Evolutionary conservation across 305 asterid genomes (phyloP), one percentile per base, ranked within the genome.

Genomic region (Fraxinus dipetala): DNA sequence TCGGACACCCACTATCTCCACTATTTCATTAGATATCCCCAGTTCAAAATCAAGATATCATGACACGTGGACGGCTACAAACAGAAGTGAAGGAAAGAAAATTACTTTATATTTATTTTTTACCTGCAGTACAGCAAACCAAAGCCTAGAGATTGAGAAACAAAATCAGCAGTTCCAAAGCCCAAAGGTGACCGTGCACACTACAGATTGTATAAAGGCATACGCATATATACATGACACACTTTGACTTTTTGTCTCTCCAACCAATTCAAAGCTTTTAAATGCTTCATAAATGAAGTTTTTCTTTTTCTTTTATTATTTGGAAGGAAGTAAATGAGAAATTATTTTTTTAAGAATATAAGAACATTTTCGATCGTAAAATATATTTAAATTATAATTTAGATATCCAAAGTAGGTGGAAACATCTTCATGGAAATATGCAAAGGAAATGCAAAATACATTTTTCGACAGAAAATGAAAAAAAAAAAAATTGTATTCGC

Each of bases 101-200:
- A 59, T 18, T 3, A 7, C 24, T 28, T 26, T 67, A 28, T 28
- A 5, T 26, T 67, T 28, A 10, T 1, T 67, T 26, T 26, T 5
- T 26, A 18, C 74, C 30, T 9, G 31, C 5, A 63, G 70, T 9
- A 6, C 70, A 8, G 28, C 70, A 61, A 22, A 24, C 73, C 35
- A 28, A 65, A 28, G 11, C 36, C 74, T 67, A 9, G 74, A 67
- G 74, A 67, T 8, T 10, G 24, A 4, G 35, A 13, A 28, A 18
- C 2, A n/a, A 54, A 54, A 54, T 16, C 16, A 24, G 38, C 35
- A 79, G 20, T 76, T 79, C 40, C 40, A 36, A 36, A 36, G 40
- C 40, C 30, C 28, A 80, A 83, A 83, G 83, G 77, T 63, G 67
- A 77, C 86, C 87, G 83, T 87, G 85, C 85, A 74, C 51, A 45